phyloP scores from a whole-genome alignment of 139 green algal genomes.

The Picochlorum costavermella region DNA sequence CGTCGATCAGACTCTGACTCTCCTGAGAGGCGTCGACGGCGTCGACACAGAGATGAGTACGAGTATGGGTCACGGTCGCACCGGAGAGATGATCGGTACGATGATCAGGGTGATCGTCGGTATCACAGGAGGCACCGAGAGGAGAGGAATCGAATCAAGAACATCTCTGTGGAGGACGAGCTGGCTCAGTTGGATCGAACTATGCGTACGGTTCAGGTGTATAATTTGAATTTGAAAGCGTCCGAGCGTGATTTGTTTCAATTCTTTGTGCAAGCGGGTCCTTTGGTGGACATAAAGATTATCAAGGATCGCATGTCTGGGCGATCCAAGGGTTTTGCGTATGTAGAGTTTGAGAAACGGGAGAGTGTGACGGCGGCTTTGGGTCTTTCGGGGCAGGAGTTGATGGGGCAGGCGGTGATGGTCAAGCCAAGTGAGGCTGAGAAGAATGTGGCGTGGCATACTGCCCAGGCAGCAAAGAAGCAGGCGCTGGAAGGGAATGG shows the following conservation, averaged over 20 bases:
- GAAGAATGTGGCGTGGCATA: slow-evolving; percentile 95
- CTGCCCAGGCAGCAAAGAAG: slow-evolving; percentile 32
- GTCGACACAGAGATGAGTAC: slow-evolving; percentile 5
- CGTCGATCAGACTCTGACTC: slow-evolving; percentile 16
- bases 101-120: background rate
- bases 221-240: slow-evolving; percentile 73
- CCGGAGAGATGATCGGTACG: too few species aligned
- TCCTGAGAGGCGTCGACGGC: background rate
- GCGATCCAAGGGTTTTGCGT: slow-evolving; percentile 89
- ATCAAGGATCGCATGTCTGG: slow-evolving; percentile 87
- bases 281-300: slow-evolving; percentile 80
- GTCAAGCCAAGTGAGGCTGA: slow-evolving; percentile 89
- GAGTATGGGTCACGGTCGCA: background rate
- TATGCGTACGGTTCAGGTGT: slow-evolving; percentile 80
- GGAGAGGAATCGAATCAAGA: slow-evolving; percentile 5
- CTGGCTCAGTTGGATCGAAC: slow-evolving; percentile 68
- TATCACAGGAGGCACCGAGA: background rate
- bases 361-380: slow-evolving; percentile 75
- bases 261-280: slow-evolving; percentile 66
- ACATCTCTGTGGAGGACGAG: slow-evolving; percentile 56
- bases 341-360: slow-evolving; percentile 85
- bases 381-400: slow-evolving; percentile 67
- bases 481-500: slow-evolving; percentile 2
- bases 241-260: slow-evolving; percentile 82
- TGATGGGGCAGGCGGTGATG: slow-evolving; percentile 81